Percentiles rank a stretch among this genome's conserved stretches.
phyloP scores from a whole-genome alignment of 1,284 basidiomycete species.

The Boletus holoroseus region DNA sequence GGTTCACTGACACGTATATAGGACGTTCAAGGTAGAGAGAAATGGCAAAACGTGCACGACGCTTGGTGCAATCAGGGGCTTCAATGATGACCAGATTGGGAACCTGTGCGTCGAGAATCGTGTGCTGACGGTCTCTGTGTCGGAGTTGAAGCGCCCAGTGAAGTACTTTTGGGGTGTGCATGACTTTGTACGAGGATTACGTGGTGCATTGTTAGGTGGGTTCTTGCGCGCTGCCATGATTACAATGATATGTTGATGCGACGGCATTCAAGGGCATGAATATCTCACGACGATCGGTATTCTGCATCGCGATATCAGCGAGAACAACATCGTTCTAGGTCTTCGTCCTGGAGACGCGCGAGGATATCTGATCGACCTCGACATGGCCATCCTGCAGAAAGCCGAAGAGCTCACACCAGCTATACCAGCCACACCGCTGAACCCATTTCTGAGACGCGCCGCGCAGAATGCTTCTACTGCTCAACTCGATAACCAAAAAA shows the following conservation, averaged over 20 bases:
- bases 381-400: constrained; percentile 10
- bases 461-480: too few relatives aligned
- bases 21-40: background rate
- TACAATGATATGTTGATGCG: background rate
- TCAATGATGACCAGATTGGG: background rate
- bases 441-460: too few relatives aligned
- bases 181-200: constrained; percentile 14
- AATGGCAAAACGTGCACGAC: background rate
- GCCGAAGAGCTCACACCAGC: background rate
- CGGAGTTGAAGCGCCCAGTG: constrained; percentile 4
- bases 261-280: constrained; percentile 4
- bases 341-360: constrained; percentile 6
- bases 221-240: background rate
- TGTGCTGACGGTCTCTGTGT: background rate
- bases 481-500: too few relatives aligned
- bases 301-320: constrained; percentile 19
- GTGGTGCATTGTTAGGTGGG: constrained; percentile 10
- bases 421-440: rapidly evolving
- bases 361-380: constrained; percentile 18
- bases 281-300: constrained; percentile 12
- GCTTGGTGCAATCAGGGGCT: background rate
- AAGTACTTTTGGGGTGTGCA: constrained; percentile 20
- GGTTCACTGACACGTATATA: background rate
- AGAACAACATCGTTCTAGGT: constrained; percentile 20
- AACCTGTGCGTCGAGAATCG: constrained; percentile 1